These are phyloP conservation scores for Trichopus zeylanicus DNA, from an alignment of 116 monocot species.

Conservation along the genomic window DNA sequence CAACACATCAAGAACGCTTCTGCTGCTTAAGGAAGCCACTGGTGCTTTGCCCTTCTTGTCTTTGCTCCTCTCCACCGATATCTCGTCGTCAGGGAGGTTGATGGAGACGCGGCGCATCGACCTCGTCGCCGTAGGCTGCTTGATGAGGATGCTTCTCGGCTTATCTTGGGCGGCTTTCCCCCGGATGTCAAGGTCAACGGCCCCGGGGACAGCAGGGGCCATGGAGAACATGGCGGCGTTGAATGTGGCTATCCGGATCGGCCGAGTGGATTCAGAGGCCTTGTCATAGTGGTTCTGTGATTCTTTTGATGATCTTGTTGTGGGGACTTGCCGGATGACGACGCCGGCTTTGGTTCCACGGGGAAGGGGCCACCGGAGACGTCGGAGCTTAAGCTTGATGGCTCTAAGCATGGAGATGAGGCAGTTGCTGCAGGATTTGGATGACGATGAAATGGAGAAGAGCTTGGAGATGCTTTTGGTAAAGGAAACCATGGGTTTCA, in stretches of 20 bases:
- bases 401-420: too few species aligned
- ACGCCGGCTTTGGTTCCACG: too few species aligned
- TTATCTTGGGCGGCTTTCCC: conserved; percentile 31
- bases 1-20: conserved; percentile 58
- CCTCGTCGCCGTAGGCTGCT: conserved; percentile 36
- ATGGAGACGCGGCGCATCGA: conserved; percentile 69
- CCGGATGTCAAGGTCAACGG: conserved; percentile 25
- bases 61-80: conserved; percentile 38
- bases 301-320: too few species aligned
- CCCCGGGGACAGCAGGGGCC: conserved; percentile 48
- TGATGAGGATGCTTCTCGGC: conserved; percentile 59
- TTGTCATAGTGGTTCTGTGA: too few species aligned
- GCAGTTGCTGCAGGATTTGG: too few species aligned
- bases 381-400: too few species aligned
- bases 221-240: conserved; percentile 93
- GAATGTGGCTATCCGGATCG: conserved; percentile 71
- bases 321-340: too few species aligned
- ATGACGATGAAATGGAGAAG: too few species aligned
- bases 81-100: conserved; percentile 84
- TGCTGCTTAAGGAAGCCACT: conserved; percentile 2
- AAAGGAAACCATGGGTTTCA: too few species aligned
- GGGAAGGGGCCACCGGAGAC: too few species aligned
- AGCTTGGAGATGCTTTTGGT: too few species aligned
- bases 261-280: too few species aligned
- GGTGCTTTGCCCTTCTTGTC: conserved; percentile 31